Evolutionary conservation across 306 rosid species (phyloP).

Genomic region (Vigna nakashimae): DNA sequence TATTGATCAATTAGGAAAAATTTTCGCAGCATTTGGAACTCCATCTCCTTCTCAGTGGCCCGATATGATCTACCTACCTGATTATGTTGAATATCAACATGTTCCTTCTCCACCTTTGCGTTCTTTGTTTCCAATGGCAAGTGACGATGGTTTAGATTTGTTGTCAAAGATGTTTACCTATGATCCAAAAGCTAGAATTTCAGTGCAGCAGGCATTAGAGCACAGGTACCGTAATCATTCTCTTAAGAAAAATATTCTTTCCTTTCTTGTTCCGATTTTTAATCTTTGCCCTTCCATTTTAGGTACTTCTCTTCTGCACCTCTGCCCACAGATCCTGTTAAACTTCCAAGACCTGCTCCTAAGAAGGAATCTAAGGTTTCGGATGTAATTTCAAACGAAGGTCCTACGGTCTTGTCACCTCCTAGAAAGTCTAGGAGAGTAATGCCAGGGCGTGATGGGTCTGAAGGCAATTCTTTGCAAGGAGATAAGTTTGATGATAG

Average conservation of each 20-base stretch:
- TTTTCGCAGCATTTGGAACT: slow-evolving; percentile 93
- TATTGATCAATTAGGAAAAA: slow-evolving; percentile 95
- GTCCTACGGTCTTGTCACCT: slow-evolving; percentile 91
- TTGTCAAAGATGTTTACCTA: slow-evolving; percentile 93
- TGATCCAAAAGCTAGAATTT: slow-evolving; percentile 90
- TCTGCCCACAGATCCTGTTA: slow-evolving; percentile 77
- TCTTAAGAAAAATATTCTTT: not conserved
- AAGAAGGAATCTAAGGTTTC: slow-evolving; percentile 70
- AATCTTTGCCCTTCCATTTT: slow-evolving; percentile 38
- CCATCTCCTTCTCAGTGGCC: slow-evolving; percentile 95
- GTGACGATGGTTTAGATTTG: slow-evolving; percentile 91
- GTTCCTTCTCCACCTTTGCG: slow-evolving; percentile 89
- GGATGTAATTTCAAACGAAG: slow-evolving; percentile 70
- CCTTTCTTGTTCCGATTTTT: slow-evolving; percentile 23
- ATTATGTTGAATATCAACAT: slow-evolving; percentile 93
- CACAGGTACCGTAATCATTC: slow-evolving; percentile 65
- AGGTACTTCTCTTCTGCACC: slow-evolving; percentile 93
- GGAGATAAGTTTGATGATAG: slow-evolving; percentile 63
- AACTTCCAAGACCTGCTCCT: slow-evolving; percentile 97
- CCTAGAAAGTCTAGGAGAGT: slow-evolving; percentile 95
- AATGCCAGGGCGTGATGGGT: slow-evolving; percentile 82
- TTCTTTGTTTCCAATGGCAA: slow-evolving; percentile 85
- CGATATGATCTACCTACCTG: slow-evolving; percentile 87
- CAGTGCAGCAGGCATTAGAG: slow-evolving; percentile 90
- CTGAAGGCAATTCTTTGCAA: slow-evolving; percentile 68